Percentiles rank a stretch among this genome's conserved stretches.
Conservation (phyloP, 306 rosid genomes). For the Rosa chinensis region DNA sequence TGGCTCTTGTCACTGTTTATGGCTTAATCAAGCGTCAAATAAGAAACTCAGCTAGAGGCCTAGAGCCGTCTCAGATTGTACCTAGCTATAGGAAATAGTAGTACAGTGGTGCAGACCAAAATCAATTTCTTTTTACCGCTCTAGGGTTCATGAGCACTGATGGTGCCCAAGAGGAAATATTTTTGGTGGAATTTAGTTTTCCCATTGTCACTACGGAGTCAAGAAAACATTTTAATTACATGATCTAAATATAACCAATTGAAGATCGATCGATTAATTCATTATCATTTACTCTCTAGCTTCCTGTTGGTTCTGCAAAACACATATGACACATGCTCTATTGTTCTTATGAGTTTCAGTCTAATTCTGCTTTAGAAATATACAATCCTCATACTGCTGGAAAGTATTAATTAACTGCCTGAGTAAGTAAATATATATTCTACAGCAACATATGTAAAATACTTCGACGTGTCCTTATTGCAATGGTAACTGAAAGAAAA, state of each 20-base stretch:
- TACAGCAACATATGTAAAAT: neutral
- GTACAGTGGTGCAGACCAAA: neutral
- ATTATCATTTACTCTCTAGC: neutral
- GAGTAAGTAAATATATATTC: too few species aligned
- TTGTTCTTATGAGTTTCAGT: neutral
- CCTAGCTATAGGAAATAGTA: neutral
- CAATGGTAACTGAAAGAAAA: neutral
- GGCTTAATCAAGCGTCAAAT: constrained; percentile 32
- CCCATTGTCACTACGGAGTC: neutral
- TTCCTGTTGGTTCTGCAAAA: neutral
- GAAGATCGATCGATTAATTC: neutral
- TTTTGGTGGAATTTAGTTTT: neutral
- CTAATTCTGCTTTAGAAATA: neutral
- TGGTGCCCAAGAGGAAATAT: too few species aligned
- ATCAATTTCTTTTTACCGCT: too few species aligned
- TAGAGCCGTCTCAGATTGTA: neutral
- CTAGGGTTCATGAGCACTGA: too few species aligned
- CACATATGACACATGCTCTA: neutral
- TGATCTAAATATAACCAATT: neutral
- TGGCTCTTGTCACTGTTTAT: constrained; percentile 45
- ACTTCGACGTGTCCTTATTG: neutral
- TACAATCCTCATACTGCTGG: neutral
- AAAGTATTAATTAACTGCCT: too few species aligned
- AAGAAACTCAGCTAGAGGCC: neutral
- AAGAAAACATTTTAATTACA: neutral